These are phyloP conservation scores for Erysimum cheiranthoides DNA, from an alignment of 345 rosid species.

Conservation along the genomic window DNA sequence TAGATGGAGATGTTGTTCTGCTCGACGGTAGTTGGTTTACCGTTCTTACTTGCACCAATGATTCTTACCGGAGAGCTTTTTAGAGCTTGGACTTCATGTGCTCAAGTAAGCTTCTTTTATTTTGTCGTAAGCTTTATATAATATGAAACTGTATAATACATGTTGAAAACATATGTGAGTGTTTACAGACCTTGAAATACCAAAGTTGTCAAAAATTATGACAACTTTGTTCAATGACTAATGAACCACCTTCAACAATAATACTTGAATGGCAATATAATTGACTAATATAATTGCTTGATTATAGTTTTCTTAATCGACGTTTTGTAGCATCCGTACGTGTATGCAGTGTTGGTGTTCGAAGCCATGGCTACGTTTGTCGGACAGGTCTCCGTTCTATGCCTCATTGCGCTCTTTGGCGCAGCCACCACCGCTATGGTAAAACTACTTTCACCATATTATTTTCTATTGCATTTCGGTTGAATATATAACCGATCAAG, in stretches of 20 bases:
- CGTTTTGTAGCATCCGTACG: slow-evolving; percentile 70
- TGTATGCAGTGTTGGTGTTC: slow-evolving; percentile 77
- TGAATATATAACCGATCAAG: neutral
- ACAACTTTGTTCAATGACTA: neutral
- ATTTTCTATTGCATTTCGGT: neutral
- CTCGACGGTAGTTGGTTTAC: slow-evolving; percentile 83
- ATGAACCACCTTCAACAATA: neutral
- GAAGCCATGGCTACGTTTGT: slow-evolving; percentile 91
- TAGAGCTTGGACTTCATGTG: slow-evolving; percentile 80
- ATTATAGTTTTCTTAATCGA: neutral
- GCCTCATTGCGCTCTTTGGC: slow-evolving; percentile 82
- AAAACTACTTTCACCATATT: slow-evolving; percentile 25
- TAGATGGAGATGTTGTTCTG: slow-evolving; percentile 92
- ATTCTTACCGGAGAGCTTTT: slow-evolving; percentile 83
- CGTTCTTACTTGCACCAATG: slow-evolving; percentile 79
- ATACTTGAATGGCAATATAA: slow-evolving; percentile 4
- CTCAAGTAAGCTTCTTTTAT: slow-evolving; percentile 53
- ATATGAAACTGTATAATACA: neutral
- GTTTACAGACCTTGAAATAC: no score
- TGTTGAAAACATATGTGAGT: no score
- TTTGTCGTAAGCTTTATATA: neutral
- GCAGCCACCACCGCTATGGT: slow-evolving; percentile 95
- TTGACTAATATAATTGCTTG: slow-evolving; percentile 1
- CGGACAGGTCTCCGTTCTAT: slow-evolving; percentile 82
- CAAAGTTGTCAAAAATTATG: no score